Conservation (phyloP, 179 eudicot species). For the Spergularia azorica region DNA sequence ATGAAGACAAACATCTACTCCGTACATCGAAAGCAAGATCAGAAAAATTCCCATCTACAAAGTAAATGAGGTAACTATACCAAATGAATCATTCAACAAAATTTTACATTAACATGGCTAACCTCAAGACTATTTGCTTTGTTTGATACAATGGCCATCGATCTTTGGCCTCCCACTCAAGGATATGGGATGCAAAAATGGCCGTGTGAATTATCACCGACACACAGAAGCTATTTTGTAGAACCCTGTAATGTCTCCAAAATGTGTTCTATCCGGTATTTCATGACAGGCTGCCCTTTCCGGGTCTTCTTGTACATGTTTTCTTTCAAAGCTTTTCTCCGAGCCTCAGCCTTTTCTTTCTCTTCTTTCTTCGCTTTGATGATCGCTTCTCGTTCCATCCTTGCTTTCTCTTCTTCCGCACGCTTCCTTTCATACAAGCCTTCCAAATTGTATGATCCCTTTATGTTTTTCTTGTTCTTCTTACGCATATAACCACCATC, state of each 20-base stretch:
- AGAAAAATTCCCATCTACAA: no score
- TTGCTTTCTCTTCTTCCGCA: constrained; percentile 75
- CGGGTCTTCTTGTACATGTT: constrained; percentile 90
- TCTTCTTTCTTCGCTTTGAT: constrained; percentile 60
- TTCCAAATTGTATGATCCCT: constrained; percentile 52
- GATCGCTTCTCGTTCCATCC: constrained; percentile 64
- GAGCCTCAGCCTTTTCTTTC: constrained; percentile 59
- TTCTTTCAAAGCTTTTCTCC: constrained; percentile 62
- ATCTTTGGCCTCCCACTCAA: background rate
- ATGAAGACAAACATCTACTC: no score
- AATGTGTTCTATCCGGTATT: constrained; percentile 83
- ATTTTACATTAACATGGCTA: background rate
- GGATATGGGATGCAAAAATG: background rate
- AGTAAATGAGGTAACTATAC: background rate
- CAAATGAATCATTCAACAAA: background rate
- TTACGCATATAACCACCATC: constrained; percentile 21
- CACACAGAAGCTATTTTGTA: constrained; percentile 28
- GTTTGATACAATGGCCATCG: background rate
- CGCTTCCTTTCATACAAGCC: constrained; percentile 61
- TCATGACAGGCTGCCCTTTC: constrained; percentile 93
- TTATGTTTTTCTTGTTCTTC: constrained; percentile 40
- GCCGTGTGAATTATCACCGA: background rate
- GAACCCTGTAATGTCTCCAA: constrained; percentile 71
- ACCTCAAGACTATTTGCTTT: background rate
- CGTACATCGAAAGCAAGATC: no score